Conservation (phyloP, 331 rosid species). For the Prunus yedoensis region DNA sequence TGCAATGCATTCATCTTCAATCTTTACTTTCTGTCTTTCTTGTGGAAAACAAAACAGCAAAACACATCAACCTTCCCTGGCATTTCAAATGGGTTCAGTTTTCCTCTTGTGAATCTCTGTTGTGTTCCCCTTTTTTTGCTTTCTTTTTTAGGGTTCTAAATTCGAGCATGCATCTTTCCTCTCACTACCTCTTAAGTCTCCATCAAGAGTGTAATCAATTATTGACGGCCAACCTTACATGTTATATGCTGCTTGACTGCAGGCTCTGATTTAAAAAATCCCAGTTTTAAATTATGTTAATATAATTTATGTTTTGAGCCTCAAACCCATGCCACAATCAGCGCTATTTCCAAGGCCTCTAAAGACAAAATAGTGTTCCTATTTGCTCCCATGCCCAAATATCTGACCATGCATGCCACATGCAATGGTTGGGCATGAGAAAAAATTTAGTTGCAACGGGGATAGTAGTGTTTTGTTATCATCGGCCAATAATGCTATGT, state of each 20-base stretch:
- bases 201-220: conserved; percentile 31
- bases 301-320: conserved; percentile 5
- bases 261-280: background rate
- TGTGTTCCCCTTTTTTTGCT: background rate
- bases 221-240: conserved; percentile 26
- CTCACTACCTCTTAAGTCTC: conserved; percentile 36
- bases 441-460: too few relatives aligned
- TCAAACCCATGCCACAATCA: conserved; percentile 24
- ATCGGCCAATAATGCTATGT: accelerated
- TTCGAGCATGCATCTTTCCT: conserved; percentile 24
- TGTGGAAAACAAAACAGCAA: conserved; percentile 25
- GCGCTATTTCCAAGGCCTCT: conserved; percentile 5
- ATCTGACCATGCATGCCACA: background rate
- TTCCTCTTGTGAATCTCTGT: background rate
- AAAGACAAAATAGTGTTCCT: background rate
- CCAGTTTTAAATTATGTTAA: background rate
- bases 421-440: too few relatives aligned
- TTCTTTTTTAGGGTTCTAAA: background rate
- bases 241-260: conserved; percentile 16
- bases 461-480: too few relatives aligned
- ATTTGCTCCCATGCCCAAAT: conserved; percentile 3
- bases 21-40: conserved; percentile 17
- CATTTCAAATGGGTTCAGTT: too few relatives aligned
- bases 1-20: conserved; percentile 42
- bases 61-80: conserved; percentile 20